Percentiles rank a stretch among this genome's conserved stretches.
Conservation (phyloP, 768 basidiomycete species). For the Pisolithus albus region DNA sequence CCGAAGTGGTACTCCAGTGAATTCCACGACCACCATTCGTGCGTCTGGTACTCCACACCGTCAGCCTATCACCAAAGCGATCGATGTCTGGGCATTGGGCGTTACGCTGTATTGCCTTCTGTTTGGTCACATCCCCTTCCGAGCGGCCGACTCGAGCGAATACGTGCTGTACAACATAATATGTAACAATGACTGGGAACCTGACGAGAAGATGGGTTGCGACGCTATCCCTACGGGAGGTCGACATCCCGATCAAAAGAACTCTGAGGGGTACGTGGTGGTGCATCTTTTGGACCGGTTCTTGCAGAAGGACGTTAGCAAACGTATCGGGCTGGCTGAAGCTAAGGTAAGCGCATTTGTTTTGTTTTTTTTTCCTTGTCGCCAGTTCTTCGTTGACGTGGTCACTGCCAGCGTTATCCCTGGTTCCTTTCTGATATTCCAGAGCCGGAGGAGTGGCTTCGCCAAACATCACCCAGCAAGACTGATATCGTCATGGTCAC, state of each 20-base stretch:
- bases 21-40: conserved; percentile 25
- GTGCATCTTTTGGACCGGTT: conserved; percentile 68
- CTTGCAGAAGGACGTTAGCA: conserved; percentile 71
- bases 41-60: conserved; percentile 20
- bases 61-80: conserved; percentile 78
- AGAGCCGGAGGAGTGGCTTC: conserved; percentile 66
- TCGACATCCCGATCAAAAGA: conserved; percentile 36
- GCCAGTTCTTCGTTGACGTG: not conserved
- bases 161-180: conserved; percentile 77
- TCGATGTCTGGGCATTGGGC: conserved; percentile 97
- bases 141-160: conserved; percentile 49
- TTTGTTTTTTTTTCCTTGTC: not conserved
- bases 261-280: conserved; percentile 53
- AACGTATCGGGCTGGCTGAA: conserved; percentile 70
- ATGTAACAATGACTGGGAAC: conserved; percentile 65
- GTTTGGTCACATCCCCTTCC: conserved; percentile 82
- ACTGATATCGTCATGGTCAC: conserved; percentile 54
- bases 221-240: conserved; percentile 62
- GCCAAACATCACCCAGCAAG: conserved; percentile 46
- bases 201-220: conserved; percentile 63
- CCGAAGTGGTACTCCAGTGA: conserved; percentile 23
- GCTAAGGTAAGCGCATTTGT: conserved; percentile 59
- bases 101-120: conserved; percentile 93
- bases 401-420: conserved; percentile 38
- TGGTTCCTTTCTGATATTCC: conserved; percentile 69